Base-by-base conservation (phyloP, 768 basidiomycete genomes). In the Pleurotus djamor region DNA sequence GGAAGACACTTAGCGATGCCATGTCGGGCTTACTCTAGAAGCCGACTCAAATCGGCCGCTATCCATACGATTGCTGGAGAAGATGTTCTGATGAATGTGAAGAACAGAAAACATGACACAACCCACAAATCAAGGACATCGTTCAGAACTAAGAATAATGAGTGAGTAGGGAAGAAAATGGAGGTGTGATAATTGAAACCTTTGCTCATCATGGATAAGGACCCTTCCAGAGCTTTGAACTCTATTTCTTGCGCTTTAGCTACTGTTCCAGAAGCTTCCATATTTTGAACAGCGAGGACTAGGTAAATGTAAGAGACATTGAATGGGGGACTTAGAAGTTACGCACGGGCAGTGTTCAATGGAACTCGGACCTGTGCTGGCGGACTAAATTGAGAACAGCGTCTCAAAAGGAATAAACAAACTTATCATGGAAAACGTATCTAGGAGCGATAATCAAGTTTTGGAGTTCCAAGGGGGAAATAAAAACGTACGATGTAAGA, bases 261-360 rank as follows among this genome's bases (percentile, higher is more conserved):
- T 48, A 96, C 82, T 1, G 83, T 82, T 6, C 88, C 85, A 0
- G 85, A 85, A 0, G 91, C 92, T 61, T 91, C 88, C 83, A 96
- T 87, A 67, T 98, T 96, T 74, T 97, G 95, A 14, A 96, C 89
- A 0, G 95, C 93, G 51, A 96, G 77, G 12, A 95, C 78, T 80
- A 49, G 13, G 59, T 52, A 47, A 13, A 44, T 54, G 48, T 54
- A 60, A 50, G 28, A 35, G 48, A 34, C 38, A 49, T 34, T n/a
- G n/a, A 48, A 36, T 33, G 50, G 44, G 68, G 69, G 45, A 60
- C 71, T 41, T 33, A 14, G 49, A 52, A 36, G 50, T 49, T 21
- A 72, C 78, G 66, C 60, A 83, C 88, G 75, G 9, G 90, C 90
- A 45, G 89, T 91, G 66, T 92, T 91, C 55, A 92, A 73, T 32